Evolutionary conservation across 148 eudicot genomes (phyloP), one percentile per base, ranked within the genome.

Genomic region (Talinum fruticosum): DNA sequence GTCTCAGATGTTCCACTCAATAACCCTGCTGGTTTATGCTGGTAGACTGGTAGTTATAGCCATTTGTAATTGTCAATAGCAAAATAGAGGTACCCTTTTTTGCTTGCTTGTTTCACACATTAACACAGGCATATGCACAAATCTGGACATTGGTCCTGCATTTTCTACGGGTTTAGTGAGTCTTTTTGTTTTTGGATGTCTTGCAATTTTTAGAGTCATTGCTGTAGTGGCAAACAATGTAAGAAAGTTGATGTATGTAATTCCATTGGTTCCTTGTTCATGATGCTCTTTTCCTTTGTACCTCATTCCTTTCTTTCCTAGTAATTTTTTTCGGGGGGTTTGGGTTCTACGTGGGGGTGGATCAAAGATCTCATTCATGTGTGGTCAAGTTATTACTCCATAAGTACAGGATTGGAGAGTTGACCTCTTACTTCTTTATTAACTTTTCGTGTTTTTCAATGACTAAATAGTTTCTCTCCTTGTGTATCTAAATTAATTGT

Each of bases 21-120:
- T 74, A 88, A 88, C 80, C 84, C 92, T 64, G 90, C 87, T 75
- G 88, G 85, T 77, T 79, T 95, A 85, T 89, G 92, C 88, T 83
- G 99, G 95, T 62, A 62, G 33, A 28, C 15, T 26, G 66, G 14
- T 80, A 89, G 93, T 79, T 89, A 87, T 79, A 86, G 82, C 74
- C 30, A 62, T 62, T 28, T 62, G 66, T 62, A 86, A 87, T 84
- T 81, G 85, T 91, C 88, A 91, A 85, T 79, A 79, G 78, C 79
- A 91, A 83, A 84, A 83, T 86, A 88, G 93, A 89, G 97, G 92
- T 80, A 76, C 72, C 35, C 6, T 53, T 38, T 8, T 76, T 76
- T 66, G 44, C 72, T 76, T 72, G 67, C 28, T 24, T 64, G 47
- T 72, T 10, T 44, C 34, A 32, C 69, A 18, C 47, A 37, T 21